Evolutionary conservation across 2,329 filamentous ascomycete genomes (phyloP).

Genomic region (Thyridium curvatum): DNA sequence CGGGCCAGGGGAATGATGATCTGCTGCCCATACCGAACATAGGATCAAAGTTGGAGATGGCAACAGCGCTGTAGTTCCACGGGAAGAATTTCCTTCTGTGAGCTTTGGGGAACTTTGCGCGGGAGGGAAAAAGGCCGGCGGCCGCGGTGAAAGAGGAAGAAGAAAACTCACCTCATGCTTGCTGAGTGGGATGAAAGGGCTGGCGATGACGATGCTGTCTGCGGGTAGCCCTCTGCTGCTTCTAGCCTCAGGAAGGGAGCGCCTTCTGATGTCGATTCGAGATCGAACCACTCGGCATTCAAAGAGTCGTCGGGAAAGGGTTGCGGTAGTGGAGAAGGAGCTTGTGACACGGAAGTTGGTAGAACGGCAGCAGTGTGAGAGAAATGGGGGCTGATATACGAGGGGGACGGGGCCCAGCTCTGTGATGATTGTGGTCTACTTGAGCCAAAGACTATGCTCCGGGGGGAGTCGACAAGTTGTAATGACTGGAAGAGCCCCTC

Average conservation of each 20-base stretch:
- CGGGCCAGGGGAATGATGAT: constrained; percentile 33
- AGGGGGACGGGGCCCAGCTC: constrained; percentile 14
- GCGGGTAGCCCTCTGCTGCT: no score
- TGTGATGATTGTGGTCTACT: constrained; percentile 8
- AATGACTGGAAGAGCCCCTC: constrained; percentile 17
- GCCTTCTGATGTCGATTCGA: no score
- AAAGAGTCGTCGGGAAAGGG: no score
- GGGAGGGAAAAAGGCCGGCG: no score
- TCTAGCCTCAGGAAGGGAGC: no score
- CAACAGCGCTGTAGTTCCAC: constrained; percentile 8
- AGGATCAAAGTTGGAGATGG: constrained; percentile 11
- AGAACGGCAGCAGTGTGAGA: no score
- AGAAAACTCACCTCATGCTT: constrained; percentile 8
- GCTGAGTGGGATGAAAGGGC: constrained; percentile 5
- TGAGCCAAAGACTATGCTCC: not conserved
- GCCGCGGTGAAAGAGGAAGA: no score
- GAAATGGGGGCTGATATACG: not conserved
- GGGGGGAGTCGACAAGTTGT: constrained; percentile 16
- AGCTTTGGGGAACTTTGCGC: no score
- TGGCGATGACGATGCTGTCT: not conserved
- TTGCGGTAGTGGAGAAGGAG: not conserved
- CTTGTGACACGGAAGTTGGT: no score
- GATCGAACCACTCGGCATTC: no score
- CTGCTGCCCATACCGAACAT: constrained; percentile 11
- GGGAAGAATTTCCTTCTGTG: no score